Evolutionary conservation across 2,329 filamentous ascomycete species (phyloP), one percentile per base, ranked within the genome.

Genomic region (Diaporthe citrichinensis): DNA sequence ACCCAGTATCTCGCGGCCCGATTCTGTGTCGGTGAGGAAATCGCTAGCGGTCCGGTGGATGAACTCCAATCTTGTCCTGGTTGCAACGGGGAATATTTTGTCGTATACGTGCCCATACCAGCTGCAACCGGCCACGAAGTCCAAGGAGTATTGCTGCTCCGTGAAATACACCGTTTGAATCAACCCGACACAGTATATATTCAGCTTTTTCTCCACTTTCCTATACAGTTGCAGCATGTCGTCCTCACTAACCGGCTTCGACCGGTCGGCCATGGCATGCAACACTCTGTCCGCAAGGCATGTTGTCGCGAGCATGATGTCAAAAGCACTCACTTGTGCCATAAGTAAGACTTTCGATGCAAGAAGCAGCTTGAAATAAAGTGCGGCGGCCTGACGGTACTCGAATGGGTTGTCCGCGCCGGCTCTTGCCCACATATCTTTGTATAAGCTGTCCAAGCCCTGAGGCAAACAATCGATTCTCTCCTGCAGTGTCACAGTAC

Each of bases 1-100:
- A 34, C 15, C 25, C 39, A 71, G 4, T 57, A 71, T 41, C 39
- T 59, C 15, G 3, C 23, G 4, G 17, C 68, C 68, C 17, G 25
- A 7, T 3, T 71, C 20, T 23, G 68, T 71, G 23, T 73, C 71
- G 14, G 49, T 78, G 53, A 81, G 83, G 39, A 81, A 72, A 31
- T 44, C 68, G 31, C 46, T 14, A 7, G 61, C 71, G 41, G 71
- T 73, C 39, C 71, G 71, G 36, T 73, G 57, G 10, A 73, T 44
- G 41, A 73, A 65, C 0, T 28, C 25, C 23, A 71, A 10, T 3
- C 2, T 4, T 44, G 17, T 6, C 20, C 9, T 3, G n/a, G 25
- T 20, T 9, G 41, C 39, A 34, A 31, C 6, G 1, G 8, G 34
- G 8, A 23, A 44, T 46, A 65, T 17, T 4, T n/a, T 53, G 31